Base-by-base conservation (phyloP, 2,329 filamentous ascomycete genomes). In the Fusarium napiforme region DNA sequence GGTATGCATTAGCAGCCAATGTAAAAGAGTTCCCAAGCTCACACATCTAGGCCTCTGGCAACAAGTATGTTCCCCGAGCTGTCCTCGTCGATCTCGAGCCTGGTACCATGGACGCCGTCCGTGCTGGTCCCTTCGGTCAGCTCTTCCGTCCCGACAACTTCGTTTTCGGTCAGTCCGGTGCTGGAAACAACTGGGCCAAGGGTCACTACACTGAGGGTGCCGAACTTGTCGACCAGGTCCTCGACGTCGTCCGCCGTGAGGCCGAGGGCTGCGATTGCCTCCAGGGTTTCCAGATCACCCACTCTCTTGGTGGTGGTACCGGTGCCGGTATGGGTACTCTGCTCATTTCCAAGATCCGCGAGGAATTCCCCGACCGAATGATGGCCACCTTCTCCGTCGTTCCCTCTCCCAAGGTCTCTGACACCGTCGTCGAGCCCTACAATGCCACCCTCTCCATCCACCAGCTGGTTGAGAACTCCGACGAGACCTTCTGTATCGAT, bases 171-270 rank as follows among this genome's bases (percentile, higher is more conserved):
- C 96, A 98, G 89, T 98, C 96, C 81, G 96, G 96, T 91, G 96
- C 96, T 85, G 96, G 96, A 88, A 99, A 99, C 94, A 98, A 98
- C 92, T 99, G 96, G 96, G 96, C 96, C 86, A 99, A 98, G 93
- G 96, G 96, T 88, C 96, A 99, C 86, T 99, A 99, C 91, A 99
- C 96, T 77, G 96, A 99, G 89, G 96, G 96, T 91, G 96, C 96
- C 79, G 96, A 99, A 89, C 91, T 98, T 75, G 96, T 99, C 79
- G 96, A 99, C 89, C 91, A 98, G 83, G 96, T 99, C 79, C 92
- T 99, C 79, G 96, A 98, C 84, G 96, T 99, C 78, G 96, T 99
- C 83, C 96, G 96, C 84, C 96, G 96, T 82, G 96, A 99, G 90
- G 96, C 96, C 79, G 96, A 99, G 88, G 94, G 93, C 85, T 98